phyloP scores from a whole-genome alignment of 129 eudicot genomes.

The Flaveria linearis region DNA sequence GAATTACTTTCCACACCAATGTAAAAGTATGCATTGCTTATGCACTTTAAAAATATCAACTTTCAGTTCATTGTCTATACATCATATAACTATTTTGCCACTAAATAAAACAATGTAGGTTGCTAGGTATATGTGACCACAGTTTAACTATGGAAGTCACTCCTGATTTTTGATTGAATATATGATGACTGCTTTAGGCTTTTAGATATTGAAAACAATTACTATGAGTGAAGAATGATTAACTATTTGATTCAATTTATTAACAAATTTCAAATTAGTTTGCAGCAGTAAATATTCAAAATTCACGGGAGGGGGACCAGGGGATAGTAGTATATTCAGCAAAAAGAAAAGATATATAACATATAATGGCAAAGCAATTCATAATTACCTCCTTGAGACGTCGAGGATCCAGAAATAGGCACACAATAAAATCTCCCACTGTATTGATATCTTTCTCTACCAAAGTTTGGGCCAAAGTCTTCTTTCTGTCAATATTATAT shows the following conservation, averaged over 20 bases:
- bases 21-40: background rate
- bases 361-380: background rate
- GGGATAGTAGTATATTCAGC: background rate
- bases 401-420: slow-evolving; percentile 43
- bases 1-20: background rate
- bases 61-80: background rate
- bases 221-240: slow-evolving; percentile 2
- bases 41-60: background rate
- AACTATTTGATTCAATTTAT: background rate
- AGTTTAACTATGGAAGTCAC: background rate
- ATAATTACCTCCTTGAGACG: slow-evolving; percentile 47
- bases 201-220: background rate
- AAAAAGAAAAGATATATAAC: slow-evolving; percentile 7
- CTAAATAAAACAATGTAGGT: background rate
- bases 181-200: background rate
- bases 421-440: slow-evolving; percentile 47
- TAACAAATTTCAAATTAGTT: background rate
- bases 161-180: background rate
- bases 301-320: background rate
- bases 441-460: slow-evolving; percentile 26
- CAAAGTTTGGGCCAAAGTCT: slow-evolving; percentile 31
- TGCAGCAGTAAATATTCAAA: background rate
- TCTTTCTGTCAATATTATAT: slow-evolving; percentile 30
- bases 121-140: no score
- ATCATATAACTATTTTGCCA: background rate